Evolutionary conservation across 352 stramenopile species (phyloP), one percentile per base, ranked within the genome.

Genomic region (Pythium dissimile): DNA sequence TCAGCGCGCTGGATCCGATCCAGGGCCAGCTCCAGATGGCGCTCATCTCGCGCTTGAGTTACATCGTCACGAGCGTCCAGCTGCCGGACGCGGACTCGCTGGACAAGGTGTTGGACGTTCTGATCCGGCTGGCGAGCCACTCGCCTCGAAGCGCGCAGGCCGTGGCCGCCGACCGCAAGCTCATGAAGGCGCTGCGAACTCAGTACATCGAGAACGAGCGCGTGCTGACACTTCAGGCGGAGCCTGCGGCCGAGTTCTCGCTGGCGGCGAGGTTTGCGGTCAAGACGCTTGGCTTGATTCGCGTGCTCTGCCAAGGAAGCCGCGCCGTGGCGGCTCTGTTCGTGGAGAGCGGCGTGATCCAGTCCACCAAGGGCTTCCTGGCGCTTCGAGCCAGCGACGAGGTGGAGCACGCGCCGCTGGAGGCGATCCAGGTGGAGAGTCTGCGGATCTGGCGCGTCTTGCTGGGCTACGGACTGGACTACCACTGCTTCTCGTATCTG

Each of bases 401-500:
- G 16, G 16, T 38, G 1, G 32, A 24, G 37, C 16, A 13, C 5
- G 13, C 46, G 0, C n/a, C 44, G n/a, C 45, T 66, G 20, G 55
- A 66, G 44, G 20, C 45, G 13, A 44, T 73, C 18, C 64, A 77
- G 35, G 39, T 68, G 12, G 65, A 71, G 18, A 62, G 44, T 7
- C 61, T 73, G 3, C 59, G 62, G 0, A 46, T 77, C 31, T 77
- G 69, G 69, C 61, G 65, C 18, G 69, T 77, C 20, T 53, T 68
- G 34, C 54, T 77, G 2, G 28, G 52, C 27, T 77, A 73, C 42
- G 53, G 62, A 28, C 24, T 73, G 15, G 69, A 77, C 34, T 65
- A 69, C 31, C 65, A 71, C 63, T 72, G 64, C n/a, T 59, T 77
- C 18, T 38, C 64, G n/a, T 77, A 77, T 41, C 34, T 73, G 56